Evolutionary conservation across 306 rosid genomes (phyloP), one percentile per base, ranked within the genome.

Genomic region (Gillenia trifoliata): DNA sequence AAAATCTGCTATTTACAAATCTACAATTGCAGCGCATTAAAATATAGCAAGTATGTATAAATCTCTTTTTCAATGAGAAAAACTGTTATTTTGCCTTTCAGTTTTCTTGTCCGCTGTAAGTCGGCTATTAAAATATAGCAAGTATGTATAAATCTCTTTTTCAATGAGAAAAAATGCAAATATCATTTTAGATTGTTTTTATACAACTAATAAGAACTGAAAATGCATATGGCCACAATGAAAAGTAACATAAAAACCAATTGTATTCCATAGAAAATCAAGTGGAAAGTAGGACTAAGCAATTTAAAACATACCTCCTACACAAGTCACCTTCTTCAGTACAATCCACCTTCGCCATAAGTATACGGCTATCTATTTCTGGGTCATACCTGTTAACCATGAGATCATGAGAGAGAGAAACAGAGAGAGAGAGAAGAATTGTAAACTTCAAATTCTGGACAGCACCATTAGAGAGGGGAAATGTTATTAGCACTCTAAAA

Each of bases 331-430:
- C 82, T 65, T 91, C 95, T 72, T 55, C 47, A 19, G 97, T 94
- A 89, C 99, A 94, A 84, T 94, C 97, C 49, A 94, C 95, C 80
- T 89, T 91, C 3, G 74, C 93, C 85, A 92, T 38, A 80, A 94
- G 72, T 73, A 94, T 88, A 41, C 99, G 93, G 52, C 99, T 96
- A 83, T 94, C 99, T 34, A 87, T 55, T 79, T 94, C 99, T 43
- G 95, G 99, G 70, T 94, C 97, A 78, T 90, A 94, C 80, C 99
- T 94, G 85, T 61, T 20, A 16, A 56, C 22, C 36, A 71, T 30
- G 56, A 78, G 72, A 66, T 79, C 64, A 79, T 33, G 60, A 70
- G 68, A 13, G 70, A 57, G 54, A 13, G 8, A 56, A 11, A 29
- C 12, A n/a, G 15, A 29, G 68, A 49, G 56, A 33, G 20, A 4